Evolutionary conservation across 768 basidiomycete species (phyloP).

Genomic region (Hydnomerulius pinastri): DNA sequence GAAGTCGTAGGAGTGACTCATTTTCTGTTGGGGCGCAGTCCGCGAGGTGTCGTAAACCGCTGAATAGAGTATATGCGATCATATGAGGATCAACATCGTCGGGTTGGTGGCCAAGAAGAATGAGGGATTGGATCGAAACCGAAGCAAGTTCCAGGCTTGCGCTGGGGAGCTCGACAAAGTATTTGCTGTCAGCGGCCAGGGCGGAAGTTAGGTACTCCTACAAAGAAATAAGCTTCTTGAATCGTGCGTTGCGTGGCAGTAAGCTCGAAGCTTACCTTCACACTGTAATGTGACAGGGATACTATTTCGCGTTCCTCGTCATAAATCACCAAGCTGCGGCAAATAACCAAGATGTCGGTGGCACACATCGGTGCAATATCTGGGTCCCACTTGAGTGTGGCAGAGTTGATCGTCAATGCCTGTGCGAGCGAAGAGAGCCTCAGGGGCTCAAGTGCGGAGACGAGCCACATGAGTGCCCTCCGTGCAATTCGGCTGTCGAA

Average conservation of each 20-base stretch:
- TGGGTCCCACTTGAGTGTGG: not conserved
- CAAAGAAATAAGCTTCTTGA: not conserved
- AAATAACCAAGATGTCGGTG: not conserved
- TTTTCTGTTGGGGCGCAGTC: not conserved
- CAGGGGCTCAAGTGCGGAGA: no score
- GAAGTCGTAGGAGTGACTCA: not conserved
- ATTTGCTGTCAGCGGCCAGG: not conserved
- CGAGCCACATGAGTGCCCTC: conserved; percentile 5
- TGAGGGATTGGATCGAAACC: not conserved
- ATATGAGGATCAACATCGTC: not conserved
- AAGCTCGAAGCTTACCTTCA: conserved; percentile 1
- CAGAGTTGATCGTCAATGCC: not conserved
- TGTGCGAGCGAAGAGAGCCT: no score
- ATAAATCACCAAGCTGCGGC: conserved; percentile 1
- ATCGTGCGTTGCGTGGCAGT: not conserved
- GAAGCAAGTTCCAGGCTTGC: not conserved
- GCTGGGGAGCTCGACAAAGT: not conserved
- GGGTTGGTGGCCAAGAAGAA: not conserved
- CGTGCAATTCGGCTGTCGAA: not conserved
- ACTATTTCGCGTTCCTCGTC: not conserved
- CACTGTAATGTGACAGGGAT: conserved; percentile 6
- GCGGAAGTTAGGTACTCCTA: not conserved
- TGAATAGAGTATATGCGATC: not conserved
- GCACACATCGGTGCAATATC: not conserved
- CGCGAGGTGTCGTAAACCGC: not conserved